phyloP scores from a whole-genome alignment of 1,139 yeast genomes.

The Eremothecium coryli region DNA sequence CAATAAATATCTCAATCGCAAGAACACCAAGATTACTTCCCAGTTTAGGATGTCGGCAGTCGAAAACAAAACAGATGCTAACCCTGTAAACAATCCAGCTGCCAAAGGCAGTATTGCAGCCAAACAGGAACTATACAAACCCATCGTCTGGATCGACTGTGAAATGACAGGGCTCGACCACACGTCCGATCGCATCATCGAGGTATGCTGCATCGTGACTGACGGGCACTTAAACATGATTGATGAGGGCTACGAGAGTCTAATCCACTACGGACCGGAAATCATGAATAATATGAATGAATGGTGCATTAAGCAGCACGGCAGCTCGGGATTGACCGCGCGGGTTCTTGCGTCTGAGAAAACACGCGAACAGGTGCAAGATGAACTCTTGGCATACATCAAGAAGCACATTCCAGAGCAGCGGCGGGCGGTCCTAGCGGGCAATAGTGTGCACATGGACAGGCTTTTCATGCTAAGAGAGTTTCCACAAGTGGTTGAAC shows the following conservation, averaged over 20 bases:
- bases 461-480: slow-evolving; percentile 74
- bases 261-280: slow-evolving; percentile 60
- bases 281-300: slow-evolving; percentile 65
- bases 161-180: slow-evolving; percentile 93
- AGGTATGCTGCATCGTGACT: slow-evolving; percentile 83
- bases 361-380: slow-evolving; percentile 51
- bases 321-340: slow-evolving; percentile 65
- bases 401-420: slow-evolving; percentile 44
- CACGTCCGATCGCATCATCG: slow-evolving; percentile 66
- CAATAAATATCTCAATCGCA: too few relatives aligned
- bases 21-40: too few relatives aligned
- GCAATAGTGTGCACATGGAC: slow-evolving; percentile 90
- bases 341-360: slow-evolving; percentile 51
- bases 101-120: too few relatives aligned
- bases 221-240: slow-evolving; percentile 66
- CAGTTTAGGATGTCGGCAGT: too few relatives aligned
- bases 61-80: too few relatives aligned
- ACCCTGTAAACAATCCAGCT: too few relatives aligned
- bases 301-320: slow-evolving; percentile 82
- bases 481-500: slow-evolving; percentile 65
- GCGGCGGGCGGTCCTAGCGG: slow-evolving; percentile 65
- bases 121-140: slow-evolving; percentile 22
- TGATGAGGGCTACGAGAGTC: slow-evolving; percentile 72
- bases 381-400: slow-evolving; percentile 55
- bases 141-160: slow-evolving; percentile 80